Evolutionary conservation across 371 early-diverging fungal genomes (phyloP).

Genomic region (Mortierella sp.): DNA sequence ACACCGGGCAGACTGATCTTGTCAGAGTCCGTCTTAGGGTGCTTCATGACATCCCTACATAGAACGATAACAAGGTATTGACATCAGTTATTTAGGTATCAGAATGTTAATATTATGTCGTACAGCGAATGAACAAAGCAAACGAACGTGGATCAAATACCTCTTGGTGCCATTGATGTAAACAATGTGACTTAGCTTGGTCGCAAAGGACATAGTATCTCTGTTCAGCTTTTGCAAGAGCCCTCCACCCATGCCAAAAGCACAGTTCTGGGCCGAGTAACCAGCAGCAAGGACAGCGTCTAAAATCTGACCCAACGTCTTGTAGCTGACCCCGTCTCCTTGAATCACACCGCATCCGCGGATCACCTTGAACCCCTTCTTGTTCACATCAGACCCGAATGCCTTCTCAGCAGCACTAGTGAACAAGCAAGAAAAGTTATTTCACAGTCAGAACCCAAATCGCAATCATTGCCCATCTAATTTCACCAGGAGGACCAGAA

Average conservation of each 20-base stretch:
- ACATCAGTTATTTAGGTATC: neutral
- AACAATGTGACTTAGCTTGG: constrained; percentile 78
- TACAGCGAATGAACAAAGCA: neutral
- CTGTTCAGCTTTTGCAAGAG: constrained; percentile 84
- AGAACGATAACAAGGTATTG: neutral
- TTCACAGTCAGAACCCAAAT: neutral
- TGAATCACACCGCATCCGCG: constrained; percentile 81
- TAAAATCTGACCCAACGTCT: constrained; percentile 66
- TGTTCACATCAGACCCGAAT: constrained; percentile 77
- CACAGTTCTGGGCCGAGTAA: constrained; percentile 78
- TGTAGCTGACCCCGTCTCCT: constrained; percentile 83
- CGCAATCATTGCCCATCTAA: neutral
- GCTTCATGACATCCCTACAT: constrained; percentile 83
- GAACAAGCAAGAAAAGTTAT: neutral
- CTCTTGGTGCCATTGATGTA: constrained; percentile 71
- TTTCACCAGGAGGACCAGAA: neutral
- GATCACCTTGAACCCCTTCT: constrained; percentile 80
- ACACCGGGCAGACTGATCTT: constrained; percentile 85
- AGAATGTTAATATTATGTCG: neutral
- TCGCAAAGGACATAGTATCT: constrained; percentile 89
- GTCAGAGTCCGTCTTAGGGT: constrained; percentile 75
- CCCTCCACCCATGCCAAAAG: constrained; percentile 91
- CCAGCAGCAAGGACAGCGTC: constrained; percentile 67
- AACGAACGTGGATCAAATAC: constrained; percentile 22
- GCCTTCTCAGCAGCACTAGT: constrained; percentile 76